Conservation (phyloP, 495 filamentous ascomycete genomes). For the Hypoxylon trugodes region DNA sequence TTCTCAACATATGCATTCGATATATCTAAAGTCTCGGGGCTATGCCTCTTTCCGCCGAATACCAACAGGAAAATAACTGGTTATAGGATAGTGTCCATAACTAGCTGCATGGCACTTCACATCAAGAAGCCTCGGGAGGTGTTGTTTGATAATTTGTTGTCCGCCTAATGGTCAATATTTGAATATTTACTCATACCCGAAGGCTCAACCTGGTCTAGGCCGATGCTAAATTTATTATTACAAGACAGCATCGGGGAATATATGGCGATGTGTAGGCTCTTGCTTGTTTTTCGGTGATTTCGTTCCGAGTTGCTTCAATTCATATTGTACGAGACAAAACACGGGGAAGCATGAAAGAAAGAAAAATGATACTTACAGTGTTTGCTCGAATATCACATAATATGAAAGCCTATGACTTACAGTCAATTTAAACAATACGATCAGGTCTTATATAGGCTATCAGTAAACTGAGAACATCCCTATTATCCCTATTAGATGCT, state of each 20-base stretch:
- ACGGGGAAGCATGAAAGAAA: conserved; percentile 1
- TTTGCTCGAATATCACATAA: background rate
- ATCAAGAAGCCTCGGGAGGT: background rate
- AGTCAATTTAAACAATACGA: no score
- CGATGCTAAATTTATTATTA: conserved; percentile 30
- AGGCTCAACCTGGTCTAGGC: conserved; percentile 2
- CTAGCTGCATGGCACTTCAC: background rate
- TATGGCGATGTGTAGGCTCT: background rate
- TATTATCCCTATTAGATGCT: no score
- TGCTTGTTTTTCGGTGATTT: background rate
- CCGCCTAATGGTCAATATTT: conserved; percentile 10
- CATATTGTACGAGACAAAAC: conserved; percentile 1
- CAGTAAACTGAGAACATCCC: no score
- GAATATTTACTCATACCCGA: background rate
- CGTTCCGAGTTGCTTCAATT: conserved; percentile 1
- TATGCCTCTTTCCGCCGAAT: conserved; percentile 12
- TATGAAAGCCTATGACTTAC: background rate
- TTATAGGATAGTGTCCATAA: background rate
- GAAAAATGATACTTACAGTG: background rate
- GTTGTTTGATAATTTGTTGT: background rate
- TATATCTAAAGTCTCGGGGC: conserved; percentile 31
- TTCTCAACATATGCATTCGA: conserved; percentile 25
- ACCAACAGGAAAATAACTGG: background rate
- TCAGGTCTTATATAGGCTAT: no score
- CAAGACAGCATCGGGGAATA: conserved; percentile 29